Conservation (phyloP, 352 stramenopile genomes). For the Phytopythium delawarense region DNA sequence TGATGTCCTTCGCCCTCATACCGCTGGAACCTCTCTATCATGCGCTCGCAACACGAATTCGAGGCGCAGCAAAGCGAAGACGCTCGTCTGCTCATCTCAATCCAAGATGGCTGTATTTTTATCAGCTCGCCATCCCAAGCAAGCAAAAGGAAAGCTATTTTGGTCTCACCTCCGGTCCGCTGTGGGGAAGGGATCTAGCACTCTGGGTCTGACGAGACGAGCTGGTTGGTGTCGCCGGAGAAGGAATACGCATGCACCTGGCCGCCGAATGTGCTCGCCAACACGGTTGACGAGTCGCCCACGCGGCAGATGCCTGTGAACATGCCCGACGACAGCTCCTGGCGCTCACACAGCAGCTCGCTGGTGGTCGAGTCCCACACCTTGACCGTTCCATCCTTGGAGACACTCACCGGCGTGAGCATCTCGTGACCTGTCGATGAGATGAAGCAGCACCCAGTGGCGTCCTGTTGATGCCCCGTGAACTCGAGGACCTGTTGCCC, state of each 20-base stretch:
- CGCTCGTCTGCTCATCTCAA: not conserved
- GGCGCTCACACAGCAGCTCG: slow-evolving; percentile 34
- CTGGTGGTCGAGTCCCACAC: slow-evolving; percentile 46
- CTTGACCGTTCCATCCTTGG: slow-evolving; percentile 77
- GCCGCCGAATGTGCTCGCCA: slow-evolving; percentile 57
- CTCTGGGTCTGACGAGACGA: not conserved
- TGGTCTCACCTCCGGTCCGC: not conserved
- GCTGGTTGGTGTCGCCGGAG: not conserved
- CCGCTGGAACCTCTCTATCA: not conserved
- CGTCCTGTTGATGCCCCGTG: slow-evolving; percentile 68
- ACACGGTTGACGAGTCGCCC: slow-evolving; percentile 11
- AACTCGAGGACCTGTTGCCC: slow-evolving; percentile 54
- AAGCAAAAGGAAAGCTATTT: not conserved
- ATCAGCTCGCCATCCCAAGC: not conserved
- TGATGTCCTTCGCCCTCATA: slow-evolving; percentile 12
- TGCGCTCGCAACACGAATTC: not conserved
- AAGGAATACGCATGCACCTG: slow-evolving; percentile 43
- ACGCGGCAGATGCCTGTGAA: slow-evolving; percentile 55
- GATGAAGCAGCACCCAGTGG: slow-evolving; percentile 72
- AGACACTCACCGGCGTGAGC: slow-evolving; percentile 52
- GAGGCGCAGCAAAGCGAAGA: not conserved
- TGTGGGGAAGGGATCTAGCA: not conserved
- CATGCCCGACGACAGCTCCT: slow-evolving; percentile 44
- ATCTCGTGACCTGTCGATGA: slow-evolving; percentile 12
- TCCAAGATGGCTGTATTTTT: not conserved